Conservation (phyloP, 2,329 filamentous ascomycete genomes). For the Zymoseptoria pseudotritici region DNA sequence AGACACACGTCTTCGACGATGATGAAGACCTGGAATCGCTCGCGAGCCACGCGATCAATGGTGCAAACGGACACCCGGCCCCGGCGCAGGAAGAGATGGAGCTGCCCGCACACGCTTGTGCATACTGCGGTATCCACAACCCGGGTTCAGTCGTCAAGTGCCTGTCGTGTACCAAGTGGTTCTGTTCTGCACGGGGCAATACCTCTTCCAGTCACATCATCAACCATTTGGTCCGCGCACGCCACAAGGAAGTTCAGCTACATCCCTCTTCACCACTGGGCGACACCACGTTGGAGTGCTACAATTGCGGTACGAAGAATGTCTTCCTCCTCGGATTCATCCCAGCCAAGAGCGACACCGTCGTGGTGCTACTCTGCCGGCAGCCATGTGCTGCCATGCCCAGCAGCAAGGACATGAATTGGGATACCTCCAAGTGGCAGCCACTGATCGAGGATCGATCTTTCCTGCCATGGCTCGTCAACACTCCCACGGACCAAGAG, state of each 20-base stretch:
- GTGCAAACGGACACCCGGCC: slow-evolving; percentile 53
- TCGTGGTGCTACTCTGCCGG: slow-evolving; percentile 91
- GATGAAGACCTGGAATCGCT: slow-evolving; percentile 57
- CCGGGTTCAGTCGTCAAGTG: slow-evolving; percentile 94
- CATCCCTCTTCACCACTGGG: slow-evolving; percentile 88
- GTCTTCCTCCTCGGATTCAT: slow-evolving; percentile 97
- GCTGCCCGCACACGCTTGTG: slow-evolving; percentile 89
- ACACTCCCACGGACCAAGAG: slow-evolving; percentile 82
- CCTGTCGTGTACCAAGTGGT: slow-evolving; percentile 94
- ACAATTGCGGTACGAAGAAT: slow-evolving; percentile 99
- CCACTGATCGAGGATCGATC: slow-evolving; percentile 94
- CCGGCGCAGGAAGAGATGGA: slow-evolving; percentile 69
- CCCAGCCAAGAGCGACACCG: slow-evolving; percentile 95
- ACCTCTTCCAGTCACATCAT: slow-evolving; percentile 96
- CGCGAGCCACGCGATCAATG: slow-evolving; percentile 73
- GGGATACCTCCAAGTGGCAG: slow-evolving; percentile 97
- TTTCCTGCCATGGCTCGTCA: slow-evolving; percentile 89
- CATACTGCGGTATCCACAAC: slow-evolving; percentile 96
- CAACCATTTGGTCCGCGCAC: slow-evolving; percentile 92
- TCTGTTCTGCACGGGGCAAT: slow-evolving; percentile 94
- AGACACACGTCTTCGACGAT: slow-evolving; percentile 75
- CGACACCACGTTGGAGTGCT: slow-evolving; percentile 95
- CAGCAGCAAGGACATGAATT: slow-evolving; percentile 98
- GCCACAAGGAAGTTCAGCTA: slow-evolving; percentile 97
- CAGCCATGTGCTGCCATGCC: slow-evolving; percentile 92